Evolutionary conservation across 345 rosid species (phyloP), one percentile per base, ranked within the genome.

Genomic region (Ceriops decandra): DNA sequence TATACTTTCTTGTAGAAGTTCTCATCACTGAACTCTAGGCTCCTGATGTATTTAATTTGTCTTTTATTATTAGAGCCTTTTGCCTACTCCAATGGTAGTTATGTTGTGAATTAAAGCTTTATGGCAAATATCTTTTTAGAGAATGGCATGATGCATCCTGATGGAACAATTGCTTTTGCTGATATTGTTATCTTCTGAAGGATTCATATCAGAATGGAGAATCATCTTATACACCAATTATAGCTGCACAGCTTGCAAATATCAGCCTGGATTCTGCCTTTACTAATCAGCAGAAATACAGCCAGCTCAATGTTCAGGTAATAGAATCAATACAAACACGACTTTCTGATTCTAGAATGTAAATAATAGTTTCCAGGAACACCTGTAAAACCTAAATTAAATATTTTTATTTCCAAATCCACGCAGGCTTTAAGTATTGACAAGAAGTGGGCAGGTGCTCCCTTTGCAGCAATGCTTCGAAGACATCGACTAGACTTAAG

Each of bases 381-480:
- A 54, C 52, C n/a, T 13, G 1, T 35, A 31, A 27, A 11, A 13
- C 33, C 22, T 59, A 38, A 35, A 53, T 63, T 79, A 54, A 71
- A 66, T 21, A 26, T 64, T 24, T 49, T 35, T 68, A 22, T 56
- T 35, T 68, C 59, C 30, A 28, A 64, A 67, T 77, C 47, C 57
- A 69, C 79, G 80, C 80, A 93, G 97, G 85, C 93, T 63, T 51
- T 88, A 62, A 81, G 78, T 76, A 82, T 93, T 33, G 97, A 89
- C 66, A 76, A 82, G 65, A 90, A 89, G 86, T 85, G 96, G 97
- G 52, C 13, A 17, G 96, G 91, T 69, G 87, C 97, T 75, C 98
- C 96, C 73, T 88, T 84, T 84, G 88, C 90, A 27, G 85, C 98
- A 62, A 82, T 93, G 93, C 87, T 93, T 77, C 91, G 96, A 56